phyloP scores from a whole-genome alignment of 768 basidiomycete species.

The Mycena sanguinolenta region DNA sequence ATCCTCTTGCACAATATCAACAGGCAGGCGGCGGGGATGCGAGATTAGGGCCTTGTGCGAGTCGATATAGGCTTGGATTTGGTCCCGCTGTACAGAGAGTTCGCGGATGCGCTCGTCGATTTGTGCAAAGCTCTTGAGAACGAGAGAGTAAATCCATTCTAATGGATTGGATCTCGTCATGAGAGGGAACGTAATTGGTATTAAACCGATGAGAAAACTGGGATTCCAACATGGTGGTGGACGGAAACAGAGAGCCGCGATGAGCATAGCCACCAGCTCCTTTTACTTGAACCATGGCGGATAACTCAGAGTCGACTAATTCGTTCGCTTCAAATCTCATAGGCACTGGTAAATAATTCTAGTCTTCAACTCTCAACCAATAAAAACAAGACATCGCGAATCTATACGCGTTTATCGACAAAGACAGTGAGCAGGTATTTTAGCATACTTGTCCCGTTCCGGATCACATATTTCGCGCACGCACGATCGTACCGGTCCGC shows the following conservation, averaged over 20 bases:
- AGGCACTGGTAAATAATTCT: slow-evolving; percentile 44
- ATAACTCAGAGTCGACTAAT: slow-evolving; percentile 48
- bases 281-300: background rate
- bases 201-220: background rate
- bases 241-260: no score
- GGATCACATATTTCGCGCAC: slow-evolving; percentile 44
- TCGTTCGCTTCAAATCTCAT: slow-evolving; percentile 61
- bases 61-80: background rate
- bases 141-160: background rate
- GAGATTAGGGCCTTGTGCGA: background rate
- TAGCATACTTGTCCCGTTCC: slow-evolving; percentile 23
- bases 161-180: background rate
- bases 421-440: slow-evolving; percentile 66
- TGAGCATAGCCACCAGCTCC: no score
- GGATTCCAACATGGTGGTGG: background rate
- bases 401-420: slow-evolving; percentile 72
- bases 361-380: background rate
- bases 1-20: background rate
- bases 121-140: background rate
- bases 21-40: background rate
- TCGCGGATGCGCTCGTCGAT: background rate
- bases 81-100: background rate
- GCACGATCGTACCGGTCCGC: slow-evolving; percentile 76
- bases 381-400: slow-evolving; percentile 58
- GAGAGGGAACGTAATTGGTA: slow-evolving; percentile 1